Percentiles rank a stretch among this genome's conserved stretches.
These are phyloP conservation scores for Aspergillus proliferans DNA, from an alignment of 2,329 filamentous ascomycete genomes.

Conservation along the genomic window DNA sequence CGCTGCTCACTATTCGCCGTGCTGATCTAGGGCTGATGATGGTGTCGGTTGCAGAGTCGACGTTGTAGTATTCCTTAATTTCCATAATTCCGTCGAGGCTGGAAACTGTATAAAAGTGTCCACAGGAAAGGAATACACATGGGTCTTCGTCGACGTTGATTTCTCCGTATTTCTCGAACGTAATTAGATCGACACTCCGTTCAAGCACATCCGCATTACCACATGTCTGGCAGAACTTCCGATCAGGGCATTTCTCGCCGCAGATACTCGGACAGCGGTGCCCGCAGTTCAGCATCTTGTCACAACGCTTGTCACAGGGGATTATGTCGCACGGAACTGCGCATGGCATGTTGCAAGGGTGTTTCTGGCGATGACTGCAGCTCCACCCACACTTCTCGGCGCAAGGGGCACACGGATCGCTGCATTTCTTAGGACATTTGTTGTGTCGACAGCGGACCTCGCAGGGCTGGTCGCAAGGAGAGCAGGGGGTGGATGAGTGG, in stretches of 20 bases:
- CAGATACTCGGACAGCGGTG: conserved; percentile 14
- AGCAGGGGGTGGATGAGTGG: too few species aligned
- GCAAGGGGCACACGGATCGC: conserved; percentile 12
- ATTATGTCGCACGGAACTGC: conserved; percentile 11
- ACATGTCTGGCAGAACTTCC: conserved; percentile 6
- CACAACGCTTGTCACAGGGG: conserved; percentile 10
- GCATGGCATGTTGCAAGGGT: conserved; percentile 10
- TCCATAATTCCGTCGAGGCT: conserved; percentile 8
- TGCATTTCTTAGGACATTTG: conserved; percentile 6
- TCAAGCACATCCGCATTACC: not conserved
- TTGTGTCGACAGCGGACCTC: too few species aligned
- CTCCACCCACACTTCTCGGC: conserved; percentile 9
- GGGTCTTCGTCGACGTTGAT: conserved; percentile 6
- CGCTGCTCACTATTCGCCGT: not conserved
- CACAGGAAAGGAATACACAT: conserved; percentile 8
- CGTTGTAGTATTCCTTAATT: conserved; percentile 5
- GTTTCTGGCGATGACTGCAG: conserved; percentile 8
- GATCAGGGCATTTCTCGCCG: conserved; percentile 10
- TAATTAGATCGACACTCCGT: conserved; percentile 5
- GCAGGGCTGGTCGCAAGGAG: too few species aligned
- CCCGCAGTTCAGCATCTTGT: conserved; percentile 8
- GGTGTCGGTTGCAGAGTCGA: not conserved
- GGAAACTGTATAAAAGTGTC: conserved; percentile 8
- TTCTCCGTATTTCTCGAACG: conserved; percentile 4
- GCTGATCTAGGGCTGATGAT: not conserved